Conservation (phyloP, 2,329 filamentous ascomycete species). For the Ceratocystis huliohia region DNA sequence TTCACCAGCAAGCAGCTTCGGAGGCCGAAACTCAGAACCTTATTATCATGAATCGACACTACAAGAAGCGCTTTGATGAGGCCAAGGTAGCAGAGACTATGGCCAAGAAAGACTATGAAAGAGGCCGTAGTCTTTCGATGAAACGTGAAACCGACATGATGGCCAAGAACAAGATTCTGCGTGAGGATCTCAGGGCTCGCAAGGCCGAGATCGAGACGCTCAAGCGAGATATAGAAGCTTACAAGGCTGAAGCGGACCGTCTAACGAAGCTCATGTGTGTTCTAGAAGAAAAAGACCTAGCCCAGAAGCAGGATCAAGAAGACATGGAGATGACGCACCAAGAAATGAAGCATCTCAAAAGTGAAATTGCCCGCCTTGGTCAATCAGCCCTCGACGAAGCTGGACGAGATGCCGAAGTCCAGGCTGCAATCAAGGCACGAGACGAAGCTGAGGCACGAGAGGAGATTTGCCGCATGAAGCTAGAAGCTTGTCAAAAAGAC, state of each 20-base stretch:
- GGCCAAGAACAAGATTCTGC: constrained; percentile 50
- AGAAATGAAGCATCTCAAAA: constrained; percentile 47
- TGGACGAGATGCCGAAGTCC: constrained; percentile 48
- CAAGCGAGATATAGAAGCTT: constrained; percentile 44
- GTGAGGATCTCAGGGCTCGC: constrained; percentile 58
- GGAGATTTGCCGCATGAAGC: constrained; percentile 45
- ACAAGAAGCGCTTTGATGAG: constrained; percentile 61
- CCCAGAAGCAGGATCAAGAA: constrained; percentile 50
- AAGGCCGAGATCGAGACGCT: constrained; percentile 44
- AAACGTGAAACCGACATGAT: constrained; percentile 65
- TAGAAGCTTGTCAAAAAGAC: constrained; percentile 40
- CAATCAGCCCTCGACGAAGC: constrained; percentile 50
- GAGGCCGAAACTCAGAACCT: constrained; percentile 75
- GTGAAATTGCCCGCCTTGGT: constrained; percentile 48
- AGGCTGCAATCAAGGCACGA: constrained; percentile 44
- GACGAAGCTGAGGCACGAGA: constrained; percentile 46
- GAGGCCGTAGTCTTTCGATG: constrained; percentile 58
- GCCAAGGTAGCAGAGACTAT: constrained; percentile 58
- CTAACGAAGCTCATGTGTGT: constrained; percentile 54
- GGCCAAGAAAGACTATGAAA: constrained; percentile 58
- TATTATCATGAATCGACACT: constrained; percentile 59
- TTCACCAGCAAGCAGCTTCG: constrained; percentile 62
- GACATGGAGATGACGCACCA: constrained; percentile 48
- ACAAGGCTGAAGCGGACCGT: constrained; percentile 48
- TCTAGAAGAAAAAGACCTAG: constrained; percentile 55